These are phyloP conservation scores for Podospora pseudopauciseta DNA, from an alignment of 495 filamentous ascomycete genomes.

Conservation along the genomic window DNA sequence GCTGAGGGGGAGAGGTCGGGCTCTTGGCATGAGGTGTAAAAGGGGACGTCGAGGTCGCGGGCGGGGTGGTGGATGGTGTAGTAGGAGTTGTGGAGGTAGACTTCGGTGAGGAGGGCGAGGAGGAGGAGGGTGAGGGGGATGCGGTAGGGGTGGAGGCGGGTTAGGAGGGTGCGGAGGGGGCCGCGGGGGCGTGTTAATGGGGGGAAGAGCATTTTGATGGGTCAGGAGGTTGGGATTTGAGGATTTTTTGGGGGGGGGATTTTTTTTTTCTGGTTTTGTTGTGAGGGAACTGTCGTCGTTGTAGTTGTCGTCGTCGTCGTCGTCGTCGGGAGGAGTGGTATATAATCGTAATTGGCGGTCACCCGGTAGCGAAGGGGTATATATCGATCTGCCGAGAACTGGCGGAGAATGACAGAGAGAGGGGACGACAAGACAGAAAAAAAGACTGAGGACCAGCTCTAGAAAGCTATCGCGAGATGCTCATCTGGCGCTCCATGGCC, in stretches of 20 bases:
- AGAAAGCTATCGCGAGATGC: neutral
- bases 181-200: neutral
- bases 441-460: neutral
- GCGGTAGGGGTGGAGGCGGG: constrained; percentile 1
- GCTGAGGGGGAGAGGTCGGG: constrained; percentile 46
- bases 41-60: constrained; percentile 42
- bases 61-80: constrained; percentile 33
- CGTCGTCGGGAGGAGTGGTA: neutral
- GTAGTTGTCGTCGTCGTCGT: neutral
- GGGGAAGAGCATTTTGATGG: neutral
- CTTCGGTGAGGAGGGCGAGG: constrained; percentile 30
- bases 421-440: neutral
- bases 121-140: constrained; percentile 15
- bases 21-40: constrained; percentile 42
- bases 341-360: neutral
- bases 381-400: neutral
- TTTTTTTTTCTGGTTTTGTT: too few relatives aligned
- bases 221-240: neutral
- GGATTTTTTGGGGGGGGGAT: neutral
- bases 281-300: too few relatives aligned
- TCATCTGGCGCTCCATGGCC: neutral
- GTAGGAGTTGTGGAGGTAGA: constrained; percentile 28
- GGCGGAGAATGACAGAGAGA: neutral
- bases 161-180: neutral
- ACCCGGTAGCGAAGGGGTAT: neutral